Base-by-base conservation (phyloP, 768 basidiomycete genomes). In the Grammothele lineata region DNA sequence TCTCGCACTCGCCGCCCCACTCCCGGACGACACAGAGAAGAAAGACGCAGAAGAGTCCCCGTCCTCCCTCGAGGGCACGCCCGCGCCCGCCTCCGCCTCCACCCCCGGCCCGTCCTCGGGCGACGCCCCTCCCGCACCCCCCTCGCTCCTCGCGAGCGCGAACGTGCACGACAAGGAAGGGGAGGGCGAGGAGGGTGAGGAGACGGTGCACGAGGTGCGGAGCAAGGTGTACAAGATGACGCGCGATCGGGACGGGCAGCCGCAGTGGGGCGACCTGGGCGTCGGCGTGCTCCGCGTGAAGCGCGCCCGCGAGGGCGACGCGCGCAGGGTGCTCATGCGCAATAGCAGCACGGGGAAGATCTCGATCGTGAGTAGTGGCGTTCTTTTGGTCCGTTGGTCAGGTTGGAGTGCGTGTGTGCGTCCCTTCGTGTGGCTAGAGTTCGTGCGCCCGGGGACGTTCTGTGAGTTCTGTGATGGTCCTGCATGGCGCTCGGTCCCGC, bases 101-200 rank as follows among this genome's bases (percentile, higher is more conserved):
- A 36, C n/a, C n/a, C n/a, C n/a, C n/a, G n/a, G n/a, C n/a, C n/a
- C n/a, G n/a, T 56, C 60, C 10, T 52, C 52, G 27, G 58, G n/a
- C n/a, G n/a, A n/a, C n/a, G n/a, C n/a, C n/a, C n/a, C n/a, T n/a
- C n/a, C n/a, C n/a, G n/a, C n/a, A n/a, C n/a, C n/a, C n/a, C 51
- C 50, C 48, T 47, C 57, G 48, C 53, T 58, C 40, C 46, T 55
- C 30, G 45, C 53, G 12, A 35, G 40, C 23, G 37, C 50, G 5
- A 57, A 55, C 4, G 35, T 53, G 26, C 79, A 84, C 51, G 86
- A 87, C 53, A 70, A 70, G 43, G 86, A 87, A 50, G 87, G 89
- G 10, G 83, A 83, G 57, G 89, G 89, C 23, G 89, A 92, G 66
- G 85, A 92, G 60, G 74, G 83, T 33, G 89, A 92, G 58, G 80